Percentiles rank a stretch among this genome's conserved stretches.
Evolutionary conservation across 768 basidiomycete species (phyloP).

Genomic region (Cystobasidium onofrii): DNA sequence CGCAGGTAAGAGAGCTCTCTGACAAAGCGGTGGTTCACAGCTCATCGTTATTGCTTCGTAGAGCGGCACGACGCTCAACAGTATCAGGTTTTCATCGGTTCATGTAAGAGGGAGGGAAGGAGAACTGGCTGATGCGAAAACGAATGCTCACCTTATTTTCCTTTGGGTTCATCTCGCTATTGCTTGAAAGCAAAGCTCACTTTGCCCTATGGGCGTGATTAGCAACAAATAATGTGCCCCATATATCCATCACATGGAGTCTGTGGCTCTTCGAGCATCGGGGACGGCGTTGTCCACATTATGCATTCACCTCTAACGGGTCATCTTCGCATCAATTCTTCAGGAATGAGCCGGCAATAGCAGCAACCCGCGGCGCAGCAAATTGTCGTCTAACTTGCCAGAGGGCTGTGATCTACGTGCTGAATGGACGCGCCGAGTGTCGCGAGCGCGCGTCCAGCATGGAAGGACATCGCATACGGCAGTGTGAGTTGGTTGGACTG

Average conservation of each 20-base stretch:
- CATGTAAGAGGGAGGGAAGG: background rate
- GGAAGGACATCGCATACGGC: slow-evolving; percentile 41
- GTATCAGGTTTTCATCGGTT: slow-evolving; percentile 15
- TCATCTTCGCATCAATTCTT: background rate
- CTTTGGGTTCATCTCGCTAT: too few species aligned
- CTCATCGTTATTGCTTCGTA: background rate
- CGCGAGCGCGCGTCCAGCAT: slow-evolving; percentile 7
- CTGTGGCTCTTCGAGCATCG: too few species aligned
- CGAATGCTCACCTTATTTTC: background rate
- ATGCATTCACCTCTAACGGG: background rate
- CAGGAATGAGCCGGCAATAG: background rate
- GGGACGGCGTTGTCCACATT: too few species aligned
- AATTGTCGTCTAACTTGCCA: background rate
- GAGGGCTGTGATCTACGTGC: background rate
- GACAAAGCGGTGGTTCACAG: background rate
- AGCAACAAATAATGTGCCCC: too few species aligned
- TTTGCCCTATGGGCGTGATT: too few species aligned
- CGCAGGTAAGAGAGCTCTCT: background rate
- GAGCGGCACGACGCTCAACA: slow-evolving; percentile 22
- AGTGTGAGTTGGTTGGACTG: slow-evolving; percentile 20
- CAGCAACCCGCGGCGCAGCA: background rate
- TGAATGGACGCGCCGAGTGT: slow-evolving; percentile 10
- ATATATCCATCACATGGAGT: too few species aligned
- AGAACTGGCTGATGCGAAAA: background rate
- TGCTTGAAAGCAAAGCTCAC: too few species aligned